Percentiles rank a stretch among this genome's conserved stretches.
Conservation (phyloP, 306 rosid genomes). For the Cajanus cajan region DNA sequence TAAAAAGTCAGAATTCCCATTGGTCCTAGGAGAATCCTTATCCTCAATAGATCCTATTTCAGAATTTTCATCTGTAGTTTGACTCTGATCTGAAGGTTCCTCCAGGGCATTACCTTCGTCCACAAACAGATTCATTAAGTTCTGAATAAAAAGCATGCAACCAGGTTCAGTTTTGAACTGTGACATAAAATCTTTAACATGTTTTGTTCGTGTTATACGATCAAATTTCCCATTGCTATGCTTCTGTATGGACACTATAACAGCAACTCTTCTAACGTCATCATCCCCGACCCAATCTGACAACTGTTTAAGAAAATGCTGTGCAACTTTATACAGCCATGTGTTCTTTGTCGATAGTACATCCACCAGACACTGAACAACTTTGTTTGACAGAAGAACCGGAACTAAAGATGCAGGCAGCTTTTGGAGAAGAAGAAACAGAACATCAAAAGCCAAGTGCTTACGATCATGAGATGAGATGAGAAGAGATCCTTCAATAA, state of each 20-base stretch:
- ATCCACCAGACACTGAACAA: constrained; percentile 89
- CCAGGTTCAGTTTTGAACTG: constrained; percentile 81
- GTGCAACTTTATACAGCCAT: constrained; percentile 83
- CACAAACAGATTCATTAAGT: constrained; percentile 69
- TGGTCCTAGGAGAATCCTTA: constrained; percentile 59
- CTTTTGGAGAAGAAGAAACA: constrained; percentile 71
- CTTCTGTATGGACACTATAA: constrained; percentile 87
- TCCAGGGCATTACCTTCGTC: constrained; percentile 76
- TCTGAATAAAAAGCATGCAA: constrained; percentile 85
- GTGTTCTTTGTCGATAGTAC: constrained; percentile 73
- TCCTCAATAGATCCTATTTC: constrained; percentile 86
- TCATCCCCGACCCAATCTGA: constrained; percentile 77
- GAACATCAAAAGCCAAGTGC: constrained; percentile 77
- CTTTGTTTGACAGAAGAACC: constrained; percentile 64
- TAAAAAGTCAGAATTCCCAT: constrained; percentile 71
- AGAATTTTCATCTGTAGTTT: constrained; percentile 95
- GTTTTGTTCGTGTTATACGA: constrained; percentile 58
- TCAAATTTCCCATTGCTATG: constrained; percentile 91
- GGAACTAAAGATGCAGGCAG: constrained; percentile 78
- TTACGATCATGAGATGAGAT: constrained; percentile 97
- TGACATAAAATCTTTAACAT: constrained; percentile 75
- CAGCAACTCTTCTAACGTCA: constrained; percentile 80
- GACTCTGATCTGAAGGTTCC: constrained; percentile 99
- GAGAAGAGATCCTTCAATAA: constrained; percentile 89
- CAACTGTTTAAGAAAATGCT: constrained; percentile 66